Evolutionary conservation across 257 asterid species (phyloP).

Genomic region (Nicotiana paniculata): DNA sequence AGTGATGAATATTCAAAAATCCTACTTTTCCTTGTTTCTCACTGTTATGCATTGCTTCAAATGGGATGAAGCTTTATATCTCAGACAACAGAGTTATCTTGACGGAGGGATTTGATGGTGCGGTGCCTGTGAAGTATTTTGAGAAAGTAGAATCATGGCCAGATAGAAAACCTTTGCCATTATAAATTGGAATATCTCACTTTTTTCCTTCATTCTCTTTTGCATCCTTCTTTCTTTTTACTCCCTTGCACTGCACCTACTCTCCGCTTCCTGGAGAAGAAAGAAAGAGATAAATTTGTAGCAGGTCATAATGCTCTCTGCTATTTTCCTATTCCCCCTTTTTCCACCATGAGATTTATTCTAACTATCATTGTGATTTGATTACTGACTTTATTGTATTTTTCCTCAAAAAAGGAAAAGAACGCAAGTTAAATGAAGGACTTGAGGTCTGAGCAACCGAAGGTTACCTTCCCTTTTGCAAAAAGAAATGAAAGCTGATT

Average conservation of each 20-base stretch:
- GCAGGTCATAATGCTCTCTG: too few relatives aligned
- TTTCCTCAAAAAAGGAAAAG: neutral
- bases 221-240: neutral
- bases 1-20: neutral
- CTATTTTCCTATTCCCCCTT: too few relatives aligned
- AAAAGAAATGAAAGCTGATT: neutral
- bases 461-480: too few relatives aligned
- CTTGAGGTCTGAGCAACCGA: neutral
- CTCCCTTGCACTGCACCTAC: neutral
- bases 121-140: conserved; percentile 70
- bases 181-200: neutral
- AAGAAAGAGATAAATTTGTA: neutral
- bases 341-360: neutral
- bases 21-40: neutral
- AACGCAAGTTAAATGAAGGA: neutral
- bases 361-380: neutral
- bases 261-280: neutral
- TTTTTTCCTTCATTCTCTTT: neutral
- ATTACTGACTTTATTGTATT: neutral
- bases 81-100: conserved; percentile 86
- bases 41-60: conserved; percentile 25
- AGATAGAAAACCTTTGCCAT: conserved; percentile 43
- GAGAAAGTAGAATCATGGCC: conserved; percentile 87
- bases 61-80: conserved; percentile 81
- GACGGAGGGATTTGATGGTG: conserved; percentile 88